Percentiles rank a stretch among this genome's conserved stretches.
phyloP scores from a whole-genome alignment of 805 yeast genomes.

The Candida ponderosae region DNA sequence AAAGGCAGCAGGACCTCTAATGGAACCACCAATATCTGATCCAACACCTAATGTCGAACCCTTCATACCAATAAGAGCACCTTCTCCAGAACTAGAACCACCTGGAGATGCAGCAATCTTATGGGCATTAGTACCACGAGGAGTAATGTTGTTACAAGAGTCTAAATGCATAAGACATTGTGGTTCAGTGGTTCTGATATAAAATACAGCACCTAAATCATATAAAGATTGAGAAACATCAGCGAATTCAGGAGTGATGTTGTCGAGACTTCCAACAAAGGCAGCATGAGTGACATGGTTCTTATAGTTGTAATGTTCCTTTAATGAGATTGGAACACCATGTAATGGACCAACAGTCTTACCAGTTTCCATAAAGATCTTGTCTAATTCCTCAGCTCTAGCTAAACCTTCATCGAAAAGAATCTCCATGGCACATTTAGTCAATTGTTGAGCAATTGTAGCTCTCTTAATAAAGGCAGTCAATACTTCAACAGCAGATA shows the following conservation, averaged over 20 bases:
- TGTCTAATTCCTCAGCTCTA: constrained; percentile 52
- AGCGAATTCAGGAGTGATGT: constrained; percentile 39
- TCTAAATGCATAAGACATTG: constrained; percentile 66
- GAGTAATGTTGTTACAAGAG: constrained; percentile 51
- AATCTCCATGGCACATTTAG: constrained; percentile 53
- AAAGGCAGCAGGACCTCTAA: constrained; percentile 62
- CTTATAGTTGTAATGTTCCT: constrained; percentile 52
- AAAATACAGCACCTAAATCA: constrained; percentile 41
- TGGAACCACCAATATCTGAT: constrained; percentile 67
- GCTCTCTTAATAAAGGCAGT: constrained; percentile 35
- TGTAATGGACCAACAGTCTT: constrained; percentile 57
- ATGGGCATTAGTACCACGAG: constrained; percentile 50
- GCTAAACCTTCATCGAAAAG: constrained; percentile 55
- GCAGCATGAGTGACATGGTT: constrained; percentile 54
- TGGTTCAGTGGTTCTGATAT: constrained; percentile 61
- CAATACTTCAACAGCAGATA: constrained; percentile 13
- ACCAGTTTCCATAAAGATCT: constrained; percentile 38
- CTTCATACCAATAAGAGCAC: constrained; percentile 49
- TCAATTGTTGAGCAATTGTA: constrained; percentile 53
- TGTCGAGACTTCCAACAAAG: constrained; percentile 43
- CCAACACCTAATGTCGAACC: constrained; percentile 62
- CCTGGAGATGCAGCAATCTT: constrained; percentile 55
- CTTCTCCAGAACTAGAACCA: constrained; percentile 73
- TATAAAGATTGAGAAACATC: constrained; percentile 33
- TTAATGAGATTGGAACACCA: constrained; percentile 61